Base-by-base conservation (phyloP, 2,329 filamentous ascomycete genomes). In the Fulvia fulva region DNA sequence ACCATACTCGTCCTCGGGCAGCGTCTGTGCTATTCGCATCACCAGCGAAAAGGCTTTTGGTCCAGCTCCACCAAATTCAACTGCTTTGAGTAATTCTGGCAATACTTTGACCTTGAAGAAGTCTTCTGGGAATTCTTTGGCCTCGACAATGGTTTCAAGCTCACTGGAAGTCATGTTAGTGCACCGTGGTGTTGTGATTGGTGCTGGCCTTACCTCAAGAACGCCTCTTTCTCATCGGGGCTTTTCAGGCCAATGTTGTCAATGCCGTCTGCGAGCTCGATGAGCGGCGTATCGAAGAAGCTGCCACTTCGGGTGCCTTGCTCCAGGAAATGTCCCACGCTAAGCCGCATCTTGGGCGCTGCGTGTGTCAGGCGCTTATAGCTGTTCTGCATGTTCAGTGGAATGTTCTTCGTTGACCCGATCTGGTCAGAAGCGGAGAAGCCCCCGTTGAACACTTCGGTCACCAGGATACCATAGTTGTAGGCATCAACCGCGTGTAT, bases 61-160 rank as follows among this genome's bases (percentile, higher is more conserved):
- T 0, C 94, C 94, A 26, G 94, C 94, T 11, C 93, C 94, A 7
- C 94, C 94, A 73, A 97, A 99, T 70, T 99, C 94, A n/a, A 97
- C 91, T 0, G 92, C 96, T 71, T 97, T 99, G n/a, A 99, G 81
- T 28, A 99, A 79, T 71, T 99, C 94, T 0, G 94, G 94, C 8
- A 99, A 80, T 3, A 99, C 86, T 70, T 97, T 99, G 82, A 96
- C 89, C 72, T 95, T 96, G 80, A 97, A 96, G 74, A 96, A 99
- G 59, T 97, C 94, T 70, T 97, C 93, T 0, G 94, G 94, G 61
- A 97, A 97, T 73, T 99, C 92, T 65, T 97, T 91, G 0, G 91
- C 88, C 46, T 72, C 70, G 19, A 69, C 69, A 5, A 97, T 81
- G 59, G 89, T 82, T 65, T 96, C 91, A 5, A 99, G 83, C 68